phyloP scores from a whole-genome alignment of 495 filamentous ascomycete genomes.

The Thermothielavioides terrestris region DNA sequence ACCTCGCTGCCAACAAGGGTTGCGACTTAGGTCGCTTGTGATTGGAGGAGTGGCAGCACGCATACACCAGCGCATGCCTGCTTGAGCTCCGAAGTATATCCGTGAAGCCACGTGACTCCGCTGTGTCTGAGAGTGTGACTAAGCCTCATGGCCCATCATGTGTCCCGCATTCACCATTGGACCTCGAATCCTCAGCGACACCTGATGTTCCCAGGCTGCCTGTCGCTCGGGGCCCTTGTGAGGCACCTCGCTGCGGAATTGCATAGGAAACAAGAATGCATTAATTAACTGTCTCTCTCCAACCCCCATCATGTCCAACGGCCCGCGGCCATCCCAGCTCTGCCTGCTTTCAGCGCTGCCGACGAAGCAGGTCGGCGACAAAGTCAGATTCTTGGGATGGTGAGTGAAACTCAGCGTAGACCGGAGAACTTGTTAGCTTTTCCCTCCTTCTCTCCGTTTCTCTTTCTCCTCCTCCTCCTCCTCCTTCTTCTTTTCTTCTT shows the following conservation, averaged over 20 bases:
- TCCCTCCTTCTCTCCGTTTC: no score
- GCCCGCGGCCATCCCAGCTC: conserved; percentile 56
- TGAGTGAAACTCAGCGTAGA: conserved; percentile 37
- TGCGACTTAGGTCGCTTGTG: not conserved
- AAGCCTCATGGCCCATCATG: no score
- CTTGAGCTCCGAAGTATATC: not conserved
- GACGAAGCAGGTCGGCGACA: conserved; percentile 48
- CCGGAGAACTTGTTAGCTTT: conserved; percentile 12
- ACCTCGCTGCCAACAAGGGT: conserved; percentile 3
- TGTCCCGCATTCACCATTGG: no score
- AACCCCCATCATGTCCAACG: conserved; percentile 43
- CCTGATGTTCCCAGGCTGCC: no score
- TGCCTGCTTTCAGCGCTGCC: conserved; percentile 59
- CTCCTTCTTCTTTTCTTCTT: no score
- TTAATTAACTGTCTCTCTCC: not conserved
- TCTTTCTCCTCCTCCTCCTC: not conserved
- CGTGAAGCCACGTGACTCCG: no score
- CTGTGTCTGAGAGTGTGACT: no score
- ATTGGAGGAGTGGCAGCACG: conserved; percentile 9
- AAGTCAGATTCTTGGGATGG: conserved; percentile 91
- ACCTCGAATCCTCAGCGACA: no score
- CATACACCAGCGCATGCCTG: no score
- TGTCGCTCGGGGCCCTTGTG: no score
- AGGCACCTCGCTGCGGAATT: no score
- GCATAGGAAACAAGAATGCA: no score